A percentile compares a stretch with the other conserved stretches of the same genome.
These are phyloP conservation scores for Hygrophila difformis DNA, from an alignment of 257 asterid genomes.

Conservation along the genomic window DNA sequence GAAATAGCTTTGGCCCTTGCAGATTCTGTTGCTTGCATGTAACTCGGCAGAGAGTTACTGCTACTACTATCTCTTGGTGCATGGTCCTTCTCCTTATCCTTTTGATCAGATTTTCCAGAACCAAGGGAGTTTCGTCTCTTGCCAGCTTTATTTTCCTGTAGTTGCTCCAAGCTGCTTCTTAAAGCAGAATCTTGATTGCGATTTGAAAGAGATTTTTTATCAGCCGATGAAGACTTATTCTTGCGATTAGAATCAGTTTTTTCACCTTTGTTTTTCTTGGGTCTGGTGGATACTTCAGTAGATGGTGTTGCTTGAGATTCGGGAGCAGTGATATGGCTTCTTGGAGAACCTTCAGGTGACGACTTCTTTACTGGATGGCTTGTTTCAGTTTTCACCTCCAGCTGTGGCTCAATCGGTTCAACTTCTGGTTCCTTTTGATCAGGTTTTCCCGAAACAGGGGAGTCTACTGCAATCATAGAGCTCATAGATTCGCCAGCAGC, in stretches of 20 bases:
- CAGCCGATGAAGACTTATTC: conserved; percentile 37
- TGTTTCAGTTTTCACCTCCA: conserved; percentile 34
- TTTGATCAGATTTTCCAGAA: conserved; percentile 43
- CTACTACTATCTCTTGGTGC: conserved; percentile 73
- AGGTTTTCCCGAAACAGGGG: too few relatives aligned
- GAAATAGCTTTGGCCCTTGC: conserved; percentile 86
- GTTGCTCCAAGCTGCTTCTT: conserved; percentile 48
- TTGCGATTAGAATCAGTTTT: conserved; percentile 41
- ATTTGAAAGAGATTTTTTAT: conserved; percentile 35
- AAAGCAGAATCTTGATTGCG: conserved; percentile 40
- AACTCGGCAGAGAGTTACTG: conserved; percentile 75
- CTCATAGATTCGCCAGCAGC: conserved; percentile 20
- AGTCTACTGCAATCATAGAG: conserved; percentile 21
- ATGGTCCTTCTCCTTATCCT: conserved; percentile 77
- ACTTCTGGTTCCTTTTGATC: conserved; percentile 31
- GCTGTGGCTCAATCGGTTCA: conserved; percentile 25
- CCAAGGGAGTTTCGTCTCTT: conserved; percentile 70
- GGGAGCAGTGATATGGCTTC: conserved; percentile 49
- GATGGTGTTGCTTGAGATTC: conserved; percentile 80
- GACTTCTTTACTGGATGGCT: conserved; percentile 28
- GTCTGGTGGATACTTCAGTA: conserved; percentile 54
- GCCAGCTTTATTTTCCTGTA: conserved; percentile 45
- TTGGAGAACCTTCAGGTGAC: conserved; percentile 72
- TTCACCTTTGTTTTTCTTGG: conserved; percentile 47
- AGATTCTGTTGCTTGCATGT: conserved; percentile 98